phyloP scores from a whole-genome alignment of 2,329 filamentous ascomycete species.

The Cytospora leucostoma region DNA sequence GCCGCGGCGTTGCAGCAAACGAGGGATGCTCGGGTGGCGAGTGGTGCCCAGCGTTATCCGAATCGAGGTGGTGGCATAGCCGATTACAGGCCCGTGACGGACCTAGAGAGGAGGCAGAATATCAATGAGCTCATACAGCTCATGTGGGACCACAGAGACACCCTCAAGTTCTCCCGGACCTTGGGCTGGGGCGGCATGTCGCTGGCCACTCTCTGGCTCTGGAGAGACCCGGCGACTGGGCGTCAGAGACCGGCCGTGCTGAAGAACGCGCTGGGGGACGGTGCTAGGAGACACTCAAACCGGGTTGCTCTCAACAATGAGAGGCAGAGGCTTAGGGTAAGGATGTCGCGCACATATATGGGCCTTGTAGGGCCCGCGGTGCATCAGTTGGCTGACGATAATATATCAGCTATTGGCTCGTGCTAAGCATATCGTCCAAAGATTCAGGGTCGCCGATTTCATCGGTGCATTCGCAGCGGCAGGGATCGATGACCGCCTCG shows the following conservation, averaged over 20 bases:
- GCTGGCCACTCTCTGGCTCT: not conserved
- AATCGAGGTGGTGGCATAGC: not conserved
- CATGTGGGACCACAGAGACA: not conserved
- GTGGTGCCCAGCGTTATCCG: not conserved
- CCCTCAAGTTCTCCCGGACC: not conserved
- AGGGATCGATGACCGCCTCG: not conserved
- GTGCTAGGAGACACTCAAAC: not conserved
- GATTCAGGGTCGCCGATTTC: not conserved
- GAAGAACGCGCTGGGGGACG: not conserved
- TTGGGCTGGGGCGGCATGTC: not conserved
- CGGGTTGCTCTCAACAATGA: not conserved
- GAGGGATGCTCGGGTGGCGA: not conserved
- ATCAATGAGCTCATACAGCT: not conserved
- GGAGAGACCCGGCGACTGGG: not conserved
- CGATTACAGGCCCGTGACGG: not conserved
- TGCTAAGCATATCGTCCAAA: conserved; percentile 8
- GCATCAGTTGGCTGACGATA: not conserved
- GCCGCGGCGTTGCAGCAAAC: not conserved
- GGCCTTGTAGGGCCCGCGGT: too few relatives aligned
- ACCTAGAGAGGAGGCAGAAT: not conserved
- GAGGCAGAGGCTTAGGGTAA: not conserved
- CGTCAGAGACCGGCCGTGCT: not conserved
- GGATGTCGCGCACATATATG: not conserved
- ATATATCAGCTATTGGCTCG: conserved; percentile 1
- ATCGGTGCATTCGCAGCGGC: not conserved